Evolutionary conservation across 1,284 basidiomycete species (phyloP), one percentile per base, ranked within the genome.

Genomic region (Puccinia hordei): DNA sequence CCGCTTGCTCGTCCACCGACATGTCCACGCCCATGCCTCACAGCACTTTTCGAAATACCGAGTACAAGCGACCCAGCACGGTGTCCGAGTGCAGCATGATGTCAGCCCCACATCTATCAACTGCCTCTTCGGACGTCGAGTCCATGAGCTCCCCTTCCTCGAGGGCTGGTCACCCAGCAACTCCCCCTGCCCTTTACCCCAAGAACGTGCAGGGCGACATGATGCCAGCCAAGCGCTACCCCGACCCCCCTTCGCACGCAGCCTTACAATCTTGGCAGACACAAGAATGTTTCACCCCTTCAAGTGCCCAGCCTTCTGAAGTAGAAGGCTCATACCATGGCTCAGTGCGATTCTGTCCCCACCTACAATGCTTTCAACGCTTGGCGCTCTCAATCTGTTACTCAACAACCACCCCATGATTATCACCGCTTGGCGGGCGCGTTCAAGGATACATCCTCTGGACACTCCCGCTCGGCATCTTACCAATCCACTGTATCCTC

Each of bases 401-500:
- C 55, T 46, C 57, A 61, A 19, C 53, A 55, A 38, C 38, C 49
- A 24, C 17, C 53, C 24, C 15, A 72, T 72, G 69, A 59, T 22
- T 59, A 73, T 59, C 27, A 61, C 15, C 72, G n/a, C 19, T 3
- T 46, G 8, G 49, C 27, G 4, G 41, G 49, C 15, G 51, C 51
- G 3, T 44, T 73, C 17, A 55, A 3, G 27, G 51, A 59, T n/a
- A 19, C 17, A 4, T 9, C 27, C 13, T 8, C 2, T 44, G 74
- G 61, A 15, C 74, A 76, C 63, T 49, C 38, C 19, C 59, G 74
- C 19, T 76, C 74, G 44, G 61, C 41, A 4, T 76, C 74, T 19
- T 53, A 76, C 51, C 61, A 76, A 33, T 76, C 74, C 38, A 66
- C 74, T 76, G 35, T 24, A n/a, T 73, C 57, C 17, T 65, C 74